A percentile compares a stretch with the other conserved stretches of the same genome.
These are phyloP conservation scores for Penicillium daleae DNA, from an alignment of 495 filamentous ascomycete species.

Conservation along the genomic window DNA sequence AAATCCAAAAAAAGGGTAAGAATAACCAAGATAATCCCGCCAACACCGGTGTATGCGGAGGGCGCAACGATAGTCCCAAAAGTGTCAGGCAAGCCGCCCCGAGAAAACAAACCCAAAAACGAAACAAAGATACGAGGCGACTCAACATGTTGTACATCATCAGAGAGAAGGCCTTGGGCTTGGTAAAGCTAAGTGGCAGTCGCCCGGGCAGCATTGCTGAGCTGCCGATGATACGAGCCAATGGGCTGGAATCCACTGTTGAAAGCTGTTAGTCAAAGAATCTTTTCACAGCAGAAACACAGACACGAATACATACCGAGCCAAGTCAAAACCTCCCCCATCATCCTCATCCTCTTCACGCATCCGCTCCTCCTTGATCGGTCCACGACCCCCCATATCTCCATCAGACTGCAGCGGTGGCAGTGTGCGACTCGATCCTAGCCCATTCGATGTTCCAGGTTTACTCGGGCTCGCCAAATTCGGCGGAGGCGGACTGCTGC, in stretches of 20 bases:
- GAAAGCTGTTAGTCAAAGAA: constrained; percentile 30
- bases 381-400: constrained; percentile 20
- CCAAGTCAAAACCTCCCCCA: constrained; percentile 65
- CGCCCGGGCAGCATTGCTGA: constrained; percentile 49
- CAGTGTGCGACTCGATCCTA: constrained; percentile 40
- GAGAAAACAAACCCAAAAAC: background rate
- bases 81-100: constrained; percentile 10
- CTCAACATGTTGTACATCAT: constrained; percentile 32
- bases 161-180: constrained; percentile 1
- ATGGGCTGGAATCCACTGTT: constrained; percentile 72
- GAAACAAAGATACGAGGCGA: constrained; percentile 16
- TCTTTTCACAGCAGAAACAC: constrained; percentile 18
- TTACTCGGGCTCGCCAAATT: constrained; percentile 54
- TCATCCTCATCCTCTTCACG: constrained; percentile 57
- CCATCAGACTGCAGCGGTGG: constrained; percentile 40
- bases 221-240: constrained; percentile 64
- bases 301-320: constrained; percentile 57
- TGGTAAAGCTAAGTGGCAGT: constrained; percentile 26
- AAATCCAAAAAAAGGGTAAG: background rate
- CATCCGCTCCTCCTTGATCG: constrained; percentile 25
- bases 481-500: constrained; percentile 64
- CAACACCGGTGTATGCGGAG: constrained; percentile 37
- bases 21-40: constrained; percentile 14
- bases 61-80: constrained; percentile 7
- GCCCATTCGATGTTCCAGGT: constrained; percentile 42